phyloP scores from a whole-genome alignment of 441 rosid genomes.

The Biscutella auriculata region DNA sequence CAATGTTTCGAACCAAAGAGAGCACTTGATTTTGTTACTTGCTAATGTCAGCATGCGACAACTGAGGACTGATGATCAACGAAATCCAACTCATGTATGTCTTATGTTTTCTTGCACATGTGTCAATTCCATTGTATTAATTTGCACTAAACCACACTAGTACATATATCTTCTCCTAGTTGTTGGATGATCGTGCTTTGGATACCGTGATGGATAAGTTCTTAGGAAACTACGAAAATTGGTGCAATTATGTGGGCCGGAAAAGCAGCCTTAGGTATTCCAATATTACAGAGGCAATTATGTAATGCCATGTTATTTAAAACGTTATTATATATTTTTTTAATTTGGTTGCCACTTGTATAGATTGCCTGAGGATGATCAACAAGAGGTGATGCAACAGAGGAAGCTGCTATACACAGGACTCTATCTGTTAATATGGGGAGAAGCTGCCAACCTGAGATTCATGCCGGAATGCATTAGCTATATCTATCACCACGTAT shows the following conservation, averaged over 20 bases:
- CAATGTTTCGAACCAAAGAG: slow-evolving; percentile 55
- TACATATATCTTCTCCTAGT: too few relatives aligned
- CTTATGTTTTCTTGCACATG: too few relatives aligned
- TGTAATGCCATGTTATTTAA: too few relatives aligned
- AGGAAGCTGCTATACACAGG: slow-evolving; percentile 85
- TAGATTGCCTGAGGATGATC: slow-evolving; percentile 90
- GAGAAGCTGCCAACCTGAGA: slow-evolving; percentile 92
- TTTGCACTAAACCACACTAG: too few relatives aligned
- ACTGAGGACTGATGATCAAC: slow-evolving; percentile 49
- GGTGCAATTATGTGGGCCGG: slow-evolving; percentile 59
- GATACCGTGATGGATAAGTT: slow-evolving; percentile 61
- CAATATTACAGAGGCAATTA: too few relatives aligned
- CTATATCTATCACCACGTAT: slow-evolving; percentile 87
- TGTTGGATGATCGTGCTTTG: slow-evolving; percentile 60
- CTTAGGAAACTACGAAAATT: slow-evolving; percentile 52
- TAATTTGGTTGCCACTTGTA: neutral
- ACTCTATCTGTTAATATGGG: slow-evolving; percentile 85
- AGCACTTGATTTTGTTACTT: slow-evolving; percentile 49
- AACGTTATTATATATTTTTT: too few relatives aligned
- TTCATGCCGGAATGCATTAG: slow-evolving; percentile 95
- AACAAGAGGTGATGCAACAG: slow-evolving; percentile 53
- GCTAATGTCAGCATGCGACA: slow-evolving; percentile 54
- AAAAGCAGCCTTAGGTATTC: slow-evolving; percentile 65
- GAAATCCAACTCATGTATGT: slow-evolving; percentile 47
- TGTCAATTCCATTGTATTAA: too few relatives aligned